Evolutionary conservation across 257 asterid species (phyloP).

Genomic region (Parsonsia alboflavescens): DNA sequence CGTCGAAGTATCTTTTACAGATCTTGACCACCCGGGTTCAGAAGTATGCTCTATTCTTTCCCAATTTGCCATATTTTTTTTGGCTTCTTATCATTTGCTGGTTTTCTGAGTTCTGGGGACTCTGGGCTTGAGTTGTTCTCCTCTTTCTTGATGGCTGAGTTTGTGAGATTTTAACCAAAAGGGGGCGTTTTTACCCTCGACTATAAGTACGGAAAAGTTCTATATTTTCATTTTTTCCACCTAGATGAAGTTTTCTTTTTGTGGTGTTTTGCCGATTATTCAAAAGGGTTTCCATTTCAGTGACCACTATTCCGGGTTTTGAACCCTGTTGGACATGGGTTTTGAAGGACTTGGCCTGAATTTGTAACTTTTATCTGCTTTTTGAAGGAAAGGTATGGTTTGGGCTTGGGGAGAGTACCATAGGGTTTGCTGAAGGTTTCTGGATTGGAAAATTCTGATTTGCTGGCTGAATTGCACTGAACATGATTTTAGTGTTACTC

Average conservation of each 20-base stretch:
- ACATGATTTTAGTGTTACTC: not conserved
- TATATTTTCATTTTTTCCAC: not conserved
- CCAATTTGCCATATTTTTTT: not conserved
- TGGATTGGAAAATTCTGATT: not conserved
- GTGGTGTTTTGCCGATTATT: not conserved
- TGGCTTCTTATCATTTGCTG: not conserved
- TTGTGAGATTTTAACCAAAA: not conserved
- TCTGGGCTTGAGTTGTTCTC: not conserved
- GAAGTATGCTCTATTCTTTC: conserved; percentile 40
- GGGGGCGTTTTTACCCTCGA: not conserved
- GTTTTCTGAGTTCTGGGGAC: not conserved
- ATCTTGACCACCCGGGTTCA: conserved; percentile 74
- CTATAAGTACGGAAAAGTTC: not conserved
- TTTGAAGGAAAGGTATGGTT: not conserved
- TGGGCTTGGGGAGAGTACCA: not conserved
- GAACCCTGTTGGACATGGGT: not conserved
- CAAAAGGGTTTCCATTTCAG: not conserved
- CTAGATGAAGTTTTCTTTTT: not conserved
- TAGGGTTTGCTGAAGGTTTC: not conserved
- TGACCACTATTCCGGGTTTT: not conserved
- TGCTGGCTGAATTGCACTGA: not conserved
- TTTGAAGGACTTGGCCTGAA: not conserved
- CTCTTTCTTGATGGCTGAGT: not conserved
- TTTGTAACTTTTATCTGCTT: not conserved
- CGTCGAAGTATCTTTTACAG: conserved; percentile 84